Evolutionary conservation across 345 rosid species (phyloP).

Genomic region (Tarenaya hassleriana): DNA sequence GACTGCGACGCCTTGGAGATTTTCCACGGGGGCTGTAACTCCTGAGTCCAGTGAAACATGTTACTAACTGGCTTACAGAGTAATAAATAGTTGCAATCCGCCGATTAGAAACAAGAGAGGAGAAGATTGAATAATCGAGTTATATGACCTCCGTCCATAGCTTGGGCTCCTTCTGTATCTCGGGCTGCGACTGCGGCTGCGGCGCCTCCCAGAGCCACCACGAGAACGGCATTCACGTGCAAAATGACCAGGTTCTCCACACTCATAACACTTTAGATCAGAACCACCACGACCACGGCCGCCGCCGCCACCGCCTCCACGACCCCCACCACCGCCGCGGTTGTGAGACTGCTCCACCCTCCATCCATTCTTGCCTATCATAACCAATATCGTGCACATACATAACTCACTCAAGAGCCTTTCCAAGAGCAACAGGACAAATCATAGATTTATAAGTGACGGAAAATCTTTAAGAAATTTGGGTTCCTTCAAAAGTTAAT

Average conservation of each 20-base stretch:
- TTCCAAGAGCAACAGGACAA: no score
- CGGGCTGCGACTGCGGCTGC: conserved; percentile 70
- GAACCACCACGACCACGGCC: conserved; percentile 79
- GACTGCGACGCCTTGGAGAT: conserved; percentile 77
- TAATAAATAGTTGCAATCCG: background rate
- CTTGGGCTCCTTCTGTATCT: conserved; percentile 81
- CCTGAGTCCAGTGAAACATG: conserved; percentile 31
- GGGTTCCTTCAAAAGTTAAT: background rate
- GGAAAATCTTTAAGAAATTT: background rate
- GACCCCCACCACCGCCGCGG: conserved; percentile 59
- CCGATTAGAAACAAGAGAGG: background rate
- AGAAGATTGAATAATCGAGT: background rate
- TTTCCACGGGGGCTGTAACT: conserved; percentile 87
- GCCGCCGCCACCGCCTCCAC: conserved; percentile 50
- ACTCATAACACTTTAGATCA: conserved; percentile 84
- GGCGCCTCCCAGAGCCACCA: conserved; percentile 63
- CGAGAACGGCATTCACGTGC: conserved; percentile 82
- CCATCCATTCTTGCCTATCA: conserved; percentile 80
- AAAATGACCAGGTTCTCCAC: conserved; percentile 91
- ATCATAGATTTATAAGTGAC: no score
- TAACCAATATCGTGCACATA: conserved; percentile 1
- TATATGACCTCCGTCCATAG: conserved; percentile 62
- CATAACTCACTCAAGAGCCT: background rate
- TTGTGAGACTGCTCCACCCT: conserved; percentile 87
- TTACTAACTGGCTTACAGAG: background rate